Evolutionary conservation across 169 alveolate genomes (phyloP).

Genomic region (Amoebophrya sp.): DNA sequence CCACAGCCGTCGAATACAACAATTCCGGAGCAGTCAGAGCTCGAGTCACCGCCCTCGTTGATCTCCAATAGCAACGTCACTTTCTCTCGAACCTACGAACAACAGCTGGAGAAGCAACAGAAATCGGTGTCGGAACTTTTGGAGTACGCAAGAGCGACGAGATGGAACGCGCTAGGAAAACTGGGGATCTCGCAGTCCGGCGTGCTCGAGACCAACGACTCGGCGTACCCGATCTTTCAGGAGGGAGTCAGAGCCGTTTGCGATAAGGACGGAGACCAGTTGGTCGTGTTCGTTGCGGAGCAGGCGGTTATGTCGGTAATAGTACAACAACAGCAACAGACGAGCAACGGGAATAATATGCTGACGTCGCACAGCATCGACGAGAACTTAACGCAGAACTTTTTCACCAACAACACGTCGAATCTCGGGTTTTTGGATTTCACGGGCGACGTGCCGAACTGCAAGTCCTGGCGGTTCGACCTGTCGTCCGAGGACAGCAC

Average conservation of each 20-base stretch:
- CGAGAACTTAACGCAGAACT: background rate
- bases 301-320: no score
- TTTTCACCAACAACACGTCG: background rate
- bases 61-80: no score
- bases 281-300: background rate
- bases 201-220: background rate
- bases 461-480: background rate
- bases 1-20: no score
- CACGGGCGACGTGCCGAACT: background rate
- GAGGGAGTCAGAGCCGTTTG: background rate
- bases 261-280: background rate
- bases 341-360: background rate
- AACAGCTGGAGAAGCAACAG: no score
- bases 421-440: background rate
- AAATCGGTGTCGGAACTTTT: no score
- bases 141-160: background rate
- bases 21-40: no score
- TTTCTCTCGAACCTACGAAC: no score
- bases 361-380: background rate
- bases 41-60: no score
- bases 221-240: background rate
- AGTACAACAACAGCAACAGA: background rate
- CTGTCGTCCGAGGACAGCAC: background rate
- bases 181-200: background rate
- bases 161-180: background rate